A percentile compares a stretch with the other conserved stretches of the same genome.
Evolutionary conservation across 805 yeast species (phyloP).

Genomic region (Hanseniaspora jakobsenii): DNA sequence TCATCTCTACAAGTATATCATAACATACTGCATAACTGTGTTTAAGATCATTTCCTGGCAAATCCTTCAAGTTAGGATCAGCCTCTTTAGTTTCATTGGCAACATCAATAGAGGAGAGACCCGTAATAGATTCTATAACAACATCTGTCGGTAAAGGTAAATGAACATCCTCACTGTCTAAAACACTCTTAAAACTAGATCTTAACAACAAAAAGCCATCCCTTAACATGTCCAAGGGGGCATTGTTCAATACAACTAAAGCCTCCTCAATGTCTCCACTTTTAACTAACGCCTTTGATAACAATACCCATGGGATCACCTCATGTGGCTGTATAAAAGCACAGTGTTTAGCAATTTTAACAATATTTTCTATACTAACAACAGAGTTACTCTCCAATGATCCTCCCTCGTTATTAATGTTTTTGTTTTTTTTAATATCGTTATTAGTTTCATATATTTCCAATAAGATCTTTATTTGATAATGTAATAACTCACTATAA

Average conservation of each 20-base stretch:
- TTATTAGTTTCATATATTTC: not conserved
- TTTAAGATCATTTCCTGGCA: slow-evolving; percentile 60
- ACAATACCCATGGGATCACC: slow-evolving; percentile 59
- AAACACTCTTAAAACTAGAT: slow-evolving; percentile 18
- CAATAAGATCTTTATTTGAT: slow-evolving; percentile 7
- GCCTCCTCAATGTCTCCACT: slow-evolving; percentile 61
- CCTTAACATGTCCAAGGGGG: slow-evolving; percentile 64
- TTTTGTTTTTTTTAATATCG: not conserved
- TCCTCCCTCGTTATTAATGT: too few relatives aligned
- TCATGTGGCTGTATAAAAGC: slow-evolving; percentile 65
- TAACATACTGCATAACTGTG: slow-evolving; percentile 48
- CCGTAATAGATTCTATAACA: slow-evolving; percentile 53
- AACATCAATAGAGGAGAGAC: slow-evolving; percentile 53
- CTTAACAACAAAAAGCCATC: slow-evolving; percentile 44
- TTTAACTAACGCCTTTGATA: slow-evolving; percentile 52
- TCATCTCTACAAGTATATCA: slow-evolving; percentile 50
- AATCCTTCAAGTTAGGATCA: slow-evolving; percentile 46
- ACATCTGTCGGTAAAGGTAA: slow-evolving; percentile 69
- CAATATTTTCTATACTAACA: not conserved
- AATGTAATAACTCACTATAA: slow-evolving; percentile 7
- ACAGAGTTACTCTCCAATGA: too few relatives aligned
- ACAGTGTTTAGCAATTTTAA: not conserved
- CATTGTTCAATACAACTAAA: slow-evolving; percentile 57
- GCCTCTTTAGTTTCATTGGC: slow-evolving; percentile 52
- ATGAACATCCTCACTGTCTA: slow-evolving; percentile 37